These are phyloP conservation scores for Phytophthora pistaciae DNA, from an alignment of 352 stramenopile genomes.

Conservation along the genomic window DNA sequence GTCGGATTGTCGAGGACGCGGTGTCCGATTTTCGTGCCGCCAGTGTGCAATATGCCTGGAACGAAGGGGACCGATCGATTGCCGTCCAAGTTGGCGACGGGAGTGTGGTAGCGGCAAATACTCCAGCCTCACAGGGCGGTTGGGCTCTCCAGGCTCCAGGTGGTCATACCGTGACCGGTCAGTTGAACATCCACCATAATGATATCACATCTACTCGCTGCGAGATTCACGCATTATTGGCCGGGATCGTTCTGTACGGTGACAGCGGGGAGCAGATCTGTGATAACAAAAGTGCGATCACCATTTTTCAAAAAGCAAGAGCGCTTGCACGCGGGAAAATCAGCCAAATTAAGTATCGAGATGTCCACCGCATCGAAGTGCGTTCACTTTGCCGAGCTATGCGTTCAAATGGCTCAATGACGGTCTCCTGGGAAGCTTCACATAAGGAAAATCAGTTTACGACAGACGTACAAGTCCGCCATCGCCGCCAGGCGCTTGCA, in stretches of 20 bases:
- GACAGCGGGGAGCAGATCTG: background rate
- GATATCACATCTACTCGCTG: background rate
- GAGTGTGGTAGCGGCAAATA: background rate
- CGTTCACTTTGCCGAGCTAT: too few species aligned
- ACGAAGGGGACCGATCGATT: background rate
- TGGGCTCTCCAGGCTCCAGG: background rate
- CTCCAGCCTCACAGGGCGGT: background rate
- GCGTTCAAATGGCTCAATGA: too few species aligned
- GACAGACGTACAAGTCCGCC: too few species aligned
- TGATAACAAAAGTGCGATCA: background rate
- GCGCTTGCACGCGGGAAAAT: too few species aligned
- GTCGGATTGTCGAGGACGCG: too few species aligned
- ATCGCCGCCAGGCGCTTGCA: too few species aligned
- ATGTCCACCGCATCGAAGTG: too few species aligned
- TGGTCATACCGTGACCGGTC: background rate
- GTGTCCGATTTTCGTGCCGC: background rate
- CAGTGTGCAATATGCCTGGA: background rate
- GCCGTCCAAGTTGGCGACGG: background rate
- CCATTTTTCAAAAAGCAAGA: too few species aligned
- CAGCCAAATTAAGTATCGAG: too few species aligned
- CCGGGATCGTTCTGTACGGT: background rate
- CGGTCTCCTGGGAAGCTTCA: too few species aligned
- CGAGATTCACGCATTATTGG: background rate
- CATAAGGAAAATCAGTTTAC: too few species aligned
- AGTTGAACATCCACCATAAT: background rate